Percentiles rank a stretch among this genome's conserved stretches.
Conservation (phyloP, 2,329 filamentous ascomycete species). For the Pseudopithomyces chartarum region DNA sequence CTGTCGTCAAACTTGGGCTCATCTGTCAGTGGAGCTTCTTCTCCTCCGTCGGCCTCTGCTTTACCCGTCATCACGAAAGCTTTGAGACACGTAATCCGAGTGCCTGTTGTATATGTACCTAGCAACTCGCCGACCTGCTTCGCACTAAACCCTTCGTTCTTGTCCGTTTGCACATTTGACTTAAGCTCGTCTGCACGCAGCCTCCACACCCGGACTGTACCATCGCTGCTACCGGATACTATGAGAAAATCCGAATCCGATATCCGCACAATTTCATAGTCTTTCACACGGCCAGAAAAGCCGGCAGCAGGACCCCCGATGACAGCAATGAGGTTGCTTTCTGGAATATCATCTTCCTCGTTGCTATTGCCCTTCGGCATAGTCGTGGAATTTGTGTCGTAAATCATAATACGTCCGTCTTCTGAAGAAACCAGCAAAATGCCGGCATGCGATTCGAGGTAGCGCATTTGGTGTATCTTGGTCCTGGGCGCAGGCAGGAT, state of each 20-base stretch:
- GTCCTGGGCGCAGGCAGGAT: constrained; percentile 70
- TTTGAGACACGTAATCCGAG: constrained; percentile 86
- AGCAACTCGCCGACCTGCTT: constrained; percentile 68
- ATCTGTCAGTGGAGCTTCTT: constrained; percentile 14
- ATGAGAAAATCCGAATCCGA: constrained; percentile 57
- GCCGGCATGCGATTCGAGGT: constrained; percentile 63
- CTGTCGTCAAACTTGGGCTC: constrained; percentile 23
- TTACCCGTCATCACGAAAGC: constrained; percentile 78
- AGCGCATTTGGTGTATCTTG: constrained; percentile 83
- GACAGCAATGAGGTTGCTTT: constrained; percentile 68
- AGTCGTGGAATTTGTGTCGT: constrained; percentile 66
- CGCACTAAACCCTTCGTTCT: constrained; percentile 31
- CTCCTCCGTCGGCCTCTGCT: constrained; percentile 33
- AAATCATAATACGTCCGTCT: constrained; percentile 85
- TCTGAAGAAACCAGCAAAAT: constrained; percentile 83
- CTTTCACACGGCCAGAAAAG: constrained; percentile 78
- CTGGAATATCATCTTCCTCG: constrained; percentile 60
- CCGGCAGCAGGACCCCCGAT: constrained; percentile 75
- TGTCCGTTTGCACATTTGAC: constrained; percentile 12
- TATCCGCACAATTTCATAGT: constrained; percentile 71
- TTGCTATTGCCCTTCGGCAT: constrained; percentile 33
- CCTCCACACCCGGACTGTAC: constrained; percentile 78
- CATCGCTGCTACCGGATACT: constrained; percentile 82
- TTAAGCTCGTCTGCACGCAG: constrained; percentile 48
- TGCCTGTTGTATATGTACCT: constrained; percentile 81